A percentile compares a stretch with the other conserved stretches of the same genome.
These are phyloP conservation scores for Dactylellina haptotyla DNA, from an alignment of 2,329 filamentous ascomycete genomes.

Conservation along the genomic window DNA sequence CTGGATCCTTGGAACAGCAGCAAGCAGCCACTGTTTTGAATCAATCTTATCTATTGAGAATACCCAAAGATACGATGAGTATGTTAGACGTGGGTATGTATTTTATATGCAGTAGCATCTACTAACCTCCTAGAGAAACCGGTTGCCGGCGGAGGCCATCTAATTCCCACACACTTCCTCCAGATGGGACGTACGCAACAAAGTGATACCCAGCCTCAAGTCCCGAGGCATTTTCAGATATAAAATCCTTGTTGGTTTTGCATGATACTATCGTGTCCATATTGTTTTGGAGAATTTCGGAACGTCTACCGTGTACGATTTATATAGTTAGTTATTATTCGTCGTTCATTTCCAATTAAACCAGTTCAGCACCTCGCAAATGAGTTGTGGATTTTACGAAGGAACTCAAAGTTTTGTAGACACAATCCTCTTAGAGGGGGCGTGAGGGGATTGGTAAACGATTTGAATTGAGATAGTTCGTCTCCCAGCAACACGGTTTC, in stretches of 20 bases:
- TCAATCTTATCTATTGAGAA: constrained; percentile 52
- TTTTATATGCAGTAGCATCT: background rate
- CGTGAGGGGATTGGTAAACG: constrained; percentile 73
- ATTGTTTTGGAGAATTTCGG: constrained; percentile 65
- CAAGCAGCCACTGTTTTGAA: constrained; percentile 23
- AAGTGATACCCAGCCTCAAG: constrained; percentile 82
- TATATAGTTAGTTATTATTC: too few relatives aligned
- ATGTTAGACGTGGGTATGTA: background rate
- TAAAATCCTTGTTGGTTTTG: constrained; percentile 61
- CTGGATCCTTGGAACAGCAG: constrained; percentile 43
- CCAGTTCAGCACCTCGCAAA: constrained; percentile 80
- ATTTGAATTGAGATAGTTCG: constrained; percentile 77
- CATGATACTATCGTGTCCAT: constrained; percentile 66
- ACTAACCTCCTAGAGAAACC: constrained; percentile 68
- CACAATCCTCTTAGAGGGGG: constrained; percentile 79
- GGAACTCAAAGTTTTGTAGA: constrained; percentile 77
- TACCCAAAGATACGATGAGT: constrained; percentile 21
- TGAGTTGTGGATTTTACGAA: constrained; percentile 86
- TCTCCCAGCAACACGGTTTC: constrained; percentile 73
- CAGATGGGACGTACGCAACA: constrained; percentile 83
- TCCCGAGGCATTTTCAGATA: constrained; percentile 62
- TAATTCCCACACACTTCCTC: constrained; percentile 83
- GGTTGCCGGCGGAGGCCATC: constrained; percentile 83
- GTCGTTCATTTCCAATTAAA: too few relatives aligned
- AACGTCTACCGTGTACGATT: constrained; percentile 29